A percentile compares a stretch with the other conserved stretches of the same genome.
These are phyloP conservation scores for Silene coronaria DNA, from an alignment of 179 eudicot genomes.

Conservation along the genomic window DNA sequence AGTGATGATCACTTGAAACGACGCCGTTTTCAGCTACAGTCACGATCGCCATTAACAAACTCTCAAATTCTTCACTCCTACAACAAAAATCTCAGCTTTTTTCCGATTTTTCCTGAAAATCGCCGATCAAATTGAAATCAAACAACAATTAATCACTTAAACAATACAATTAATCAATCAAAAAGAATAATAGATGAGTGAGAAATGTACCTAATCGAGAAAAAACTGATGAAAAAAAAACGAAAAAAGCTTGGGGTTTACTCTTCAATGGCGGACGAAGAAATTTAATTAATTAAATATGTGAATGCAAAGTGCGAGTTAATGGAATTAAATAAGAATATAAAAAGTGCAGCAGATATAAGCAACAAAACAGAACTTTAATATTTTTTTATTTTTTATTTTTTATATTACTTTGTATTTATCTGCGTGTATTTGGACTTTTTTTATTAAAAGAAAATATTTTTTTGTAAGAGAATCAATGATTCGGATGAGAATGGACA, in stretches of 20 bases:
- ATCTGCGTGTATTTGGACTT: too few species aligned
- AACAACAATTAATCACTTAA: neutral
- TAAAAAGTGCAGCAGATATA: neutral
- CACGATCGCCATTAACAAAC: conserved; percentile 34
- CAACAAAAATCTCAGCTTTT: neutral
- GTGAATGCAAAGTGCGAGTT: neutral
- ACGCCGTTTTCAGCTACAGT: conserved; percentile 50
- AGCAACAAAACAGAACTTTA: conserved; percentile 12
- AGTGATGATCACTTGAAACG: conserved; percentile 26
- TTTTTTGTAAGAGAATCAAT: too few species aligned
- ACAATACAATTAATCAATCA: neutral
- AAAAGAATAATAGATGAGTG: neutral
- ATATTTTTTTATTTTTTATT: neutral
- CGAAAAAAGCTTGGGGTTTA: neutral
- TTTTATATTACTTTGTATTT: neutral
- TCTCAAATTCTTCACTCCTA: conserved; percentile 2
- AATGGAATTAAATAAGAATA: neutral
- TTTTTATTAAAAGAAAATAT: too few species aligned
- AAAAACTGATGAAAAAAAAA: too few species aligned
- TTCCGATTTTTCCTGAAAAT: conserved; percentile 10
- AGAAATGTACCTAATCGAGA: conserved; percentile 8
- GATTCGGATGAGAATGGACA: too few species aligned
- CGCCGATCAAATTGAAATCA: neutral
- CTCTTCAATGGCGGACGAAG: conserved; percentile 22
- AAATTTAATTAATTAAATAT: neutral